Conservation (phyloP, 192 early-diverging fungal species). For the Geranomyces variabilis region DNA sequence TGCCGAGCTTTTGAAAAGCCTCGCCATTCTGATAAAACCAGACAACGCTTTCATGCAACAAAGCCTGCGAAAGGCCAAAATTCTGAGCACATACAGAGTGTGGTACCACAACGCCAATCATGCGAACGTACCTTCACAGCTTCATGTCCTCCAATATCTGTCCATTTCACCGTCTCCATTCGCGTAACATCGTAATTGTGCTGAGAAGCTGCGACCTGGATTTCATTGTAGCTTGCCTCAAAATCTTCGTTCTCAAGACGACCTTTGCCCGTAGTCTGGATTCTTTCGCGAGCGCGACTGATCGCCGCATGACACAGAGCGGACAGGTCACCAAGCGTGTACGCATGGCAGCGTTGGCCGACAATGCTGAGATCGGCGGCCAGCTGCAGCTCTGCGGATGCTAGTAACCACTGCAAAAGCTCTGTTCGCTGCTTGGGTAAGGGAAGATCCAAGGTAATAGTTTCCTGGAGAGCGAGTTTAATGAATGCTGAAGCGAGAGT, state of each 20-base stretch:
- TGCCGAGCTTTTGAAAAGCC: conserved; percentile 69
- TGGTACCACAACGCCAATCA: not conserved
- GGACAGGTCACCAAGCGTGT: conserved; percentile 56
- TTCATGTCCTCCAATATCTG: conserved; percentile 80
- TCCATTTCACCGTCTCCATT: conserved; percentile 64
- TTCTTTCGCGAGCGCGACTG: conserved; percentile 31
- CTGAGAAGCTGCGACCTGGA: not conserved
- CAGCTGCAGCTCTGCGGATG: conserved; percentile 3
- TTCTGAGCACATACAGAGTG: no score
- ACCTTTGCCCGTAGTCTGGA: not conserved
- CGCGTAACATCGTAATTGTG: conserved; percentile 41
- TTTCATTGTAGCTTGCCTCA: conserved; percentile 1
- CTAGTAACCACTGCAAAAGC: conserved; percentile 41
- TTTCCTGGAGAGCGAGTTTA: conserved; percentile 36
- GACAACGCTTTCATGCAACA: conserved; percentile 74
- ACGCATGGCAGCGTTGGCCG: conserved; percentile 57
- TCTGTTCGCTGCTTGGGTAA: conserved; percentile 51
- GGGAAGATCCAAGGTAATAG: conserved; percentile 54
- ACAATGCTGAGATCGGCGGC: conserved; percentile 31
- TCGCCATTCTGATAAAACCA: conserved; percentile 74
- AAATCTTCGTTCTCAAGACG: conserved; percentile 13
- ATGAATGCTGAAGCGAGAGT: not conserved
- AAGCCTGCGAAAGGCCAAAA: conserved; percentile 44
- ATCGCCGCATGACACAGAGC: conserved; percentile 45
- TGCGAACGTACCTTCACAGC: conserved; percentile 76